Evolutionary conservation across 2,329 filamentous ascomycete species (phyloP), one percentile per base, ranked within the genome.

Genomic region (Cladosporium halotolerans): DNA sequence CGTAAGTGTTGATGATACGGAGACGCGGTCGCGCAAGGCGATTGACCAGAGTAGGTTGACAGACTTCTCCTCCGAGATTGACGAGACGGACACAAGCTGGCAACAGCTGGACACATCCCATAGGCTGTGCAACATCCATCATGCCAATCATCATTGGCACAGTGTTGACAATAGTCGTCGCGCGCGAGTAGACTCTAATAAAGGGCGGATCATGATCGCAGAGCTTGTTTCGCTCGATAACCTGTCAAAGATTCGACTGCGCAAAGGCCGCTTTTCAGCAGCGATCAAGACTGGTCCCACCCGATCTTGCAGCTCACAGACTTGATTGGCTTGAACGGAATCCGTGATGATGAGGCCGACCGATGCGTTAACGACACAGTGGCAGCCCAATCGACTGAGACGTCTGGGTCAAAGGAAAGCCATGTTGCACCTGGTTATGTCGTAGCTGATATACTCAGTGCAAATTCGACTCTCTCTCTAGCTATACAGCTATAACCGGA

Each of bases 371-470:
- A 57, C 31, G 11, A 57, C 43, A 33, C 60, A 62, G 4, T 41
- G 11, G 58, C 52, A 10, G 58, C 60, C 13, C 60, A 57, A 11
- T 61, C 58, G 16, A 60, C 52, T 5, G 60, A 59, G 1, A 61
- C 60, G 41, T 62, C 60, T 4, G 60, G 59, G 36, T 62, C 60
- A 34, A 62, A 55, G 3, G 60, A 59, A 9, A 62, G 55, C 60
- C 60, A 62, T 42, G 59, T 62, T 39, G 60, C 60, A 11, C 59
- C 60, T 14, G 60, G 59, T 43, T 60, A 62, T 54, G 60, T 60
- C 13, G 58, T 60, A 2, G 58, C 49, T n/a, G 60, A 58, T 14
- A 62, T 62, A 28, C 53, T 56, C 28, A 60, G 53, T 19, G 59
- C 57, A 9, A 62, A 53, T 14, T 62, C 58, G 4, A n/a, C n/a